A percentile compares a stretch with the other conserved stretches of the same genome.
phyloP scores from a whole-genome alignment of 108 stramenopile species.

The Skeletonema potamos region DNA sequence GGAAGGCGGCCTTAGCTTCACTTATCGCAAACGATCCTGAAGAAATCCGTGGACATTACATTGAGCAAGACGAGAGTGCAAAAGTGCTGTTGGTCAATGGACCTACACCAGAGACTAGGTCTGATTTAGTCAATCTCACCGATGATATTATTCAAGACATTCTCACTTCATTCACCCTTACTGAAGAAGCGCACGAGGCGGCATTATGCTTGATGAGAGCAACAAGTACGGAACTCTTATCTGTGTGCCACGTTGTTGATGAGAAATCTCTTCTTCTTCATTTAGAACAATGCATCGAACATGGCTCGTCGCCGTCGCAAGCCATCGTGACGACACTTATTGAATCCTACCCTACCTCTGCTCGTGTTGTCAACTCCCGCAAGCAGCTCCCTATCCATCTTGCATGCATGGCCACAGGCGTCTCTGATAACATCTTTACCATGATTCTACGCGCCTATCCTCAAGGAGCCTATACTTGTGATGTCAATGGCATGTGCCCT shows the following conservation, averaged over 20 bases:
- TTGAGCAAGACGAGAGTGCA: neutral
- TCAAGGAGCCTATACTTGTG: neutral
- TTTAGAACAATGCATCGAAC: neutral
- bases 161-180: neutral
- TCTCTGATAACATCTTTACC: neutral
- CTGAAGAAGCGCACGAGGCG: neutral
- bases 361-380: neutral
- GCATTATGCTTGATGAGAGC: neutral
- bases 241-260: neutral
- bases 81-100: neutral
- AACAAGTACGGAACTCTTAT: neutral
- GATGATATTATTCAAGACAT: neutral
- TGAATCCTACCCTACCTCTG: neutral
- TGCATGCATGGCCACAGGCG: neutral
- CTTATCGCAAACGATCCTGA: neutral
- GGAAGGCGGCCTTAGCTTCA: slow-evolving; percentile 24
- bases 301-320: neutral
- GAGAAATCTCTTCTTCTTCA: neutral
- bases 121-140: neutral
- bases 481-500: neutral
- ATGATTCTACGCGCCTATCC: neutral
- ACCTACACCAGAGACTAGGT: neutral
- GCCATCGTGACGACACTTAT: neutral
- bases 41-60: neutral
- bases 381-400: neutral